phyloP scores from a whole-genome alignment of 1,284 basidiomycete genomes.

The Stygiomarasmius scandens region DNA sequence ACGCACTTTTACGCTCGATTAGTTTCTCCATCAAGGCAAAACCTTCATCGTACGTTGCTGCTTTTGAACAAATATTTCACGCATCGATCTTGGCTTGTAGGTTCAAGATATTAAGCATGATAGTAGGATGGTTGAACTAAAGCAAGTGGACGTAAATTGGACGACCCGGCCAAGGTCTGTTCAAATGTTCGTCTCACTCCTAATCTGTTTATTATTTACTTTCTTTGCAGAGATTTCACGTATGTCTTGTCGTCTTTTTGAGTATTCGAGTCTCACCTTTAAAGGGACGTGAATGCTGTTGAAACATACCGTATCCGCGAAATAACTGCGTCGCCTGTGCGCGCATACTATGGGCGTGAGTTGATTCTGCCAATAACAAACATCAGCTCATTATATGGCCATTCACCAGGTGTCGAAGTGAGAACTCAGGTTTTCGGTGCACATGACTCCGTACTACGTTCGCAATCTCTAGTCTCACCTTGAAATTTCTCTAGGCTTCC shows the following conservation, averaged over 20 bases:
- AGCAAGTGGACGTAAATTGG: constrained; percentile 81
- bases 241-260: constrained; percentile 33
- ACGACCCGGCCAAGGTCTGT: constrained; percentile 74
- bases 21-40: constrained; percentile 85
- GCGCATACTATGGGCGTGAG: constrained; percentile 77
- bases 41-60: constrained; percentile 62
- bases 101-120: constrained; percentile 85
- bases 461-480: background rate
- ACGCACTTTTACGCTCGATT: background rate
- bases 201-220: background rate
- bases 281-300: constrained; percentile 76
- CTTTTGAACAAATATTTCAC: background rate
- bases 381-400: background rate
- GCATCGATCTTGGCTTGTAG: constrained; percentile 35
- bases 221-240: constrained; percentile 67
- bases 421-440: constrained; percentile 77
- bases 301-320: constrained; percentile 80
- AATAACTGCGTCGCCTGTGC: constrained; percentile 59
- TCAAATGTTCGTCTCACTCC: background rate
- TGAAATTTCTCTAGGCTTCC: constrained; percentile 44
- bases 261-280: background rate
- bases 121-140: constrained; percentile 69
- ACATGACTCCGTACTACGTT: constrained; percentile 27
- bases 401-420: constrained; percentile 61
- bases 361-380: constrained; percentile 6